phyloP scores from a whole-genome alignment of 306 rosid species.

The Vachellia collinsii region DNA sequence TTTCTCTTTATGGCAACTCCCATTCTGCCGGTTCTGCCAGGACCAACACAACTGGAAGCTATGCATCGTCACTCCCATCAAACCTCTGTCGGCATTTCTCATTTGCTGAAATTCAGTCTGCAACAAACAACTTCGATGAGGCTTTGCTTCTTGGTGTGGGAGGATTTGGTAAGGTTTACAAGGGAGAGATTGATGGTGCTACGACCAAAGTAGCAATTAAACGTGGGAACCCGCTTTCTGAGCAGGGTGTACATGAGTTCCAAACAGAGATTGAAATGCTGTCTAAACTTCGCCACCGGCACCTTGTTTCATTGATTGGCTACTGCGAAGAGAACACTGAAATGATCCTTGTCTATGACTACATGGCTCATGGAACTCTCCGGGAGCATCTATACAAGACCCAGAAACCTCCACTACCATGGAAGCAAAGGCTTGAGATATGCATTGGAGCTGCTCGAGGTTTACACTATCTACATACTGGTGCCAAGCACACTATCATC shows the following conservation, averaged over 20 bases:
- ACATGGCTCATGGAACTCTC: constrained; percentile 93
- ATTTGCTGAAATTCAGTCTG: constrained; percentile 88
- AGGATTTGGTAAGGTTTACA: constrained; percentile 97
- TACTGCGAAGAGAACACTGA: constrained; percentile 95
- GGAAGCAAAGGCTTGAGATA: constrained; percentile 99
- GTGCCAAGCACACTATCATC: constrained; percentile 95
- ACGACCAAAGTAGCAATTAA: constrained; percentile 88
- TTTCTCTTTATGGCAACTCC: constrained; percentile 89
- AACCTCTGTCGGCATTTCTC: constrained; percentile 99
- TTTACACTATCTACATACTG: constrained; percentile 94
- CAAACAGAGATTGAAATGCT: constrained; percentile 99
- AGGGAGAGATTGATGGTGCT: constrained; percentile 86
- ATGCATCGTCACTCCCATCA: constrained; percentile 84
- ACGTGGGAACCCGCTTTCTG: constrained; percentile 96
- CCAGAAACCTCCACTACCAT: constrained; percentile 93
- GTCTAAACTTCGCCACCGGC: constrained; percentile 98
- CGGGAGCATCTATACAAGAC: constrained; percentile 98
- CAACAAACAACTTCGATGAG: constrained; percentile 91
- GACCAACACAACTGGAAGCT: constrained; percentile 94
- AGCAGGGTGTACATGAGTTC: constrained; percentile 98
- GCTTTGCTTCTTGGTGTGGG: constrained; percentile 95
- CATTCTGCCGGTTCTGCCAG: constrained; percentile 90
- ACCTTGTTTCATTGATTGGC: constrained; percentile 94
- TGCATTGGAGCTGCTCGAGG: constrained; percentile 99
- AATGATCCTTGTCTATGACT: constrained; percentile 97